These are phyloP conservation scores for Penicillium crystallinum DNA, from an alignment of 495 filamentous ascomycete species.

Conservation along the genomic window DNA sequence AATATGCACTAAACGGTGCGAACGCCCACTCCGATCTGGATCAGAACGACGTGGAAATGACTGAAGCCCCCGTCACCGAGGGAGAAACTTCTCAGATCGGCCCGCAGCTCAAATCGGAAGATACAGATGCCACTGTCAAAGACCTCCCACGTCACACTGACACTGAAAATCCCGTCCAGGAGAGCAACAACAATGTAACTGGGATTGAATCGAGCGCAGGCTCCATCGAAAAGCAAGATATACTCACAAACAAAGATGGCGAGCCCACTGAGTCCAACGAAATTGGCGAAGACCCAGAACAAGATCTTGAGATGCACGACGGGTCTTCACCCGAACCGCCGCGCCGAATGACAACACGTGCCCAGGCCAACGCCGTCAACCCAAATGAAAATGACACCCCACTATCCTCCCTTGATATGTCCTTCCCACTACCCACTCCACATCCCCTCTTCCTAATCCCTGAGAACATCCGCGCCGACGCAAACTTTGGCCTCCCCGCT, in stretches of 20 bases:
- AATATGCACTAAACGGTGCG: conserved; percentile 9
- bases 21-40: not conserved
- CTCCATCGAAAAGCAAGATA: conserved; percentile 6
- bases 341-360: conserved; percentile 66
- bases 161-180: conserved; percentile 1
- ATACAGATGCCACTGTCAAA: conserved; percentile 33
- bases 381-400: conserved; percentile 31
- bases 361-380: conserved; percentile 52
- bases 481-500: conserved; percentile 72
- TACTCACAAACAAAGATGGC: conserved; percentile 8
- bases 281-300: conserved; percentile 20
- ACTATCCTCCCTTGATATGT: conserved; percentile 44
- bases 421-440: conserved; percentile 50
- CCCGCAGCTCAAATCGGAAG: conserved; percentile 33
- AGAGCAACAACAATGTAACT: not conserved
- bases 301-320: conserved; percentile 37
- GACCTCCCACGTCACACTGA: conserved; percentile 35
- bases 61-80: conserved; percentile 21
- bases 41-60: conserved; percentile 44
- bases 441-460: conserved; percentile 85
- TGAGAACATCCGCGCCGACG: conserved; percentile 61
- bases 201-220: conserved; percentile 12
- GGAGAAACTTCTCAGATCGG: conserved; percentile 1
- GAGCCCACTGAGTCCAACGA: conserved; percentile 9
- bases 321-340: conserved; percentile 40